Conservation (phyloP, 495 filamentous ascomycete genomes). For the Diplogelasinospora grovesii region DNA sequence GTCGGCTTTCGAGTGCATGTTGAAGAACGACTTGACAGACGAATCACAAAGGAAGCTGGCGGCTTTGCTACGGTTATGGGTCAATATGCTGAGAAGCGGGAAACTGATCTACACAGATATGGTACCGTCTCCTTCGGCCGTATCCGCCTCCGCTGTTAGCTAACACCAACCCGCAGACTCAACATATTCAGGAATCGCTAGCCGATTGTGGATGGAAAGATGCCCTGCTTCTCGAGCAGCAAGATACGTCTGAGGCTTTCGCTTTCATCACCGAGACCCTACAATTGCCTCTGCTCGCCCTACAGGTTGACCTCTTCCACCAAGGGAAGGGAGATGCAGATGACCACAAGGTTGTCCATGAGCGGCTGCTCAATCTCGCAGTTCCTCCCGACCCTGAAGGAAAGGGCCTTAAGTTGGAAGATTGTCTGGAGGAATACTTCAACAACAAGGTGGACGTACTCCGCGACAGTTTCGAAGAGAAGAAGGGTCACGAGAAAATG, state of each 20-base stretch:
- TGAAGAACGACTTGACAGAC: constrained; percentile 54
- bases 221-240: constrained; percentile 66
- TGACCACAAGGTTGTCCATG: constrained; percentile 91
- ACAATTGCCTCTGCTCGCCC: constrained; percentile 76
- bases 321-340: constrained; percentile 75
- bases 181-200: constrained; percentile 72
- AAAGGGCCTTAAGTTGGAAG: constrained; percentile 67
- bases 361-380: constrained; percentile 85
- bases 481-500: constrained; percentile 29
- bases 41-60: constrained; percentile 66
- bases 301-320: constrained; percentile 94
- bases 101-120: constrained; percentile 80
- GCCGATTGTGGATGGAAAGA: constrained; percentile 90
- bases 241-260: constrained; percentile 94
- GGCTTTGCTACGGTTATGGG: constrained; percentile 75
- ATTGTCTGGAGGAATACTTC: constrained; percentile 90
- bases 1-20: constrained; percentile 83
- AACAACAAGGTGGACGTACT: constrained; percentile 90
- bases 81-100: constrained; percentile 82
- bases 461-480: constrained; percentile 56
- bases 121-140: constrained; percentile 53
- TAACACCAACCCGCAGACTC: constrained; percentile 53
- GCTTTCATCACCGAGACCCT: constrained; percentile 87
- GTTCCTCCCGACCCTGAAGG: constrained; percentile 61
- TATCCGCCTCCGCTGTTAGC: constrained; percentile 7